These are phyloP conservation scores for Arthrobotrys pseudoclavata DNA, from an alignment of 2,329 filamentous ascomycete genomes.

Conservation along the genomic window DNA sequence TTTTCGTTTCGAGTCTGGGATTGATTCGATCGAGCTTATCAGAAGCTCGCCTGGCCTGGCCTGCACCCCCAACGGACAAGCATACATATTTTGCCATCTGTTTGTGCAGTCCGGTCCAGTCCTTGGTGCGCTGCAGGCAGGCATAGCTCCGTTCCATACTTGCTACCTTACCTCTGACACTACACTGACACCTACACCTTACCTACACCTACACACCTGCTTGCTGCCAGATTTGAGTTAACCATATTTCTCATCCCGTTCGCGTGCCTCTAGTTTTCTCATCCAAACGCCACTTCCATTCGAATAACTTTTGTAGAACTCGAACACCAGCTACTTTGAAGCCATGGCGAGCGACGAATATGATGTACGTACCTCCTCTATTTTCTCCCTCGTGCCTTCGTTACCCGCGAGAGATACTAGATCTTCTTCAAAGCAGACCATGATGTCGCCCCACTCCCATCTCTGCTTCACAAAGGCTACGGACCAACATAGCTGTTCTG, in stretches of 20 bases:
- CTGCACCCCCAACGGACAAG: not conserved
- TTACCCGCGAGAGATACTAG: slow-evolving; percentile 2
- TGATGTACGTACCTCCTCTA: slow-evolving; percentile 81
- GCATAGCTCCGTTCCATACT: slow-evolving; percentile 11
- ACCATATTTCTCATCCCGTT: slow-evolving; percentile 14
- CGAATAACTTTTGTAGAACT: not conserved
- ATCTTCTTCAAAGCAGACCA: slow-evolving; percentile 8
- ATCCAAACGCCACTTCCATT: slow-evolving; percentile 1
- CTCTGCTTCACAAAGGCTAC: slow-evolving; percentile 36
- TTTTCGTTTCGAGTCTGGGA: slow-evolving; percentile 4
- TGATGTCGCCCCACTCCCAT: slow-evolving; percentile 61
- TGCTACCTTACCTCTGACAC: slow-evolving; percentile 12
- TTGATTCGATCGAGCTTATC: slow-evolving; percentile 22
- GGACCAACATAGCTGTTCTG: not conserved
- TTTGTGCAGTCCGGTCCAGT: slow-evolving; percentile 5
- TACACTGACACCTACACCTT: not conserved
- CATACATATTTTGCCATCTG: slow-evolving; percentile 19
- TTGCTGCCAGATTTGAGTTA: slow-evolving; percentile 28
- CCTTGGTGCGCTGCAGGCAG: slow-evolving; percentile 7
- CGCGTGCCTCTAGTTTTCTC: slow-evolving; percentile 26
- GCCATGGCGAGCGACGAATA: slow-evolving; percentile 99
- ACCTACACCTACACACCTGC: slow-evolving; percentile 16
- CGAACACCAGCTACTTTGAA: slow-evolving; percentile 49
- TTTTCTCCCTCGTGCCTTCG: slow-evolving; percentile 38
- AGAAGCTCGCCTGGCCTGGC: slow-evolving; percentile 8